These are phyloP conservation scores for Cadophora malorum DNA, from an alignment of 2,329 filamentous ascomycete genomes.

Conservation along the genomic window DNA sequence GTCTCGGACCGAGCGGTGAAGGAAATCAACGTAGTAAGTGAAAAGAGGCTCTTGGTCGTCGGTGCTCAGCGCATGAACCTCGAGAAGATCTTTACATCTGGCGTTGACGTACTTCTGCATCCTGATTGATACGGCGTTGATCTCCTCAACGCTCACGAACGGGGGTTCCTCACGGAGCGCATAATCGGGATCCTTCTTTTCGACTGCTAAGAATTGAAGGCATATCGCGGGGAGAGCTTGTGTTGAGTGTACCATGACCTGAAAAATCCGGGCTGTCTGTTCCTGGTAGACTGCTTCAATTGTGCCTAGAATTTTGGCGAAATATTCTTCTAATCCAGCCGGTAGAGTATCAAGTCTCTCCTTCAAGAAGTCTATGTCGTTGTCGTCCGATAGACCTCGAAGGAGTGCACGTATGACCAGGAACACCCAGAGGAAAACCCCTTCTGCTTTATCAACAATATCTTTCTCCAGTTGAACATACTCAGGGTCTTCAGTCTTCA, in stretches of 20 bases:
- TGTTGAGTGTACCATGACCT: background rate
- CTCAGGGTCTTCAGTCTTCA: background rate
- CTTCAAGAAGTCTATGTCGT: conserved; percentile 34
- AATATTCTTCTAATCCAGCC: conserved; percentile 35
- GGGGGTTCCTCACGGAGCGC: background rate
- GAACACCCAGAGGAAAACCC: conserved; percentile 32
- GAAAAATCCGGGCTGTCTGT: conserved; percentile 28
- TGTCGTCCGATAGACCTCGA: conserved; percentile 22
- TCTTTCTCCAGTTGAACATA: conserved; percentile 18
- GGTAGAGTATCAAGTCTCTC: conserved; percentile 34
- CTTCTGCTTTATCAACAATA: conserved; percentile 19
- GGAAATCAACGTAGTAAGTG: background rate
- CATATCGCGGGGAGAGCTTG: background rate
- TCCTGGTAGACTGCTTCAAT: conserved; percentile 31
- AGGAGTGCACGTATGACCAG: conserved; percentile 24
- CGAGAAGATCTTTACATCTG: conserved; percentile 9
- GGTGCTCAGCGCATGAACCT: background rate
- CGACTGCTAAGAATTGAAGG: background rate
- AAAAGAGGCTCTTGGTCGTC: too few relatives aligned
- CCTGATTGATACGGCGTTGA: background rate
- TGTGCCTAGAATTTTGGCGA: conserved; percentile 33
- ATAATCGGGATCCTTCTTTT: background rate
- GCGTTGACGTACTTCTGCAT: conserved; percentile 1
- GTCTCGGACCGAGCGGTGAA: conserved; percentile 14
- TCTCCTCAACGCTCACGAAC: too few relatives aligned